phyloP scores from a whole-genome alignment of 169 alveolate species.

The Ichthyophthirius multifiliis region DNA sequence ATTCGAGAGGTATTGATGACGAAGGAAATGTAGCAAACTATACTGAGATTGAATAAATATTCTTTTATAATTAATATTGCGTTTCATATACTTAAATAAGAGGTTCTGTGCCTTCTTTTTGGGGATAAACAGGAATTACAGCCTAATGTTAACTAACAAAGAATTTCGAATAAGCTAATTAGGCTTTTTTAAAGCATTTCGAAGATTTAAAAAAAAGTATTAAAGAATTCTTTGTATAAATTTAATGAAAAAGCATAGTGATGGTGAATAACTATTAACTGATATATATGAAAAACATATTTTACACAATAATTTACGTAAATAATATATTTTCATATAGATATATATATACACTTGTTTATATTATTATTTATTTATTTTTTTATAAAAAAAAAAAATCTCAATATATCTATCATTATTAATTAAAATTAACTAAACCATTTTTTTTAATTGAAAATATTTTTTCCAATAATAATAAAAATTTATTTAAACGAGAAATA shows the following conservation, averaged over 20 bases:
- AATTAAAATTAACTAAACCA: too few species aligned
- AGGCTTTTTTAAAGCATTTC: slow-evolving; percentile 63
- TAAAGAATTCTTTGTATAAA: slow-evolving; percentile 45
- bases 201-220: slow-evolving; percentile 48
- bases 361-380: too few species aligned
- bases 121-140: slow-evolving; percentile 91
- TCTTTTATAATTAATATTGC: slow-evolving; percentile 62
- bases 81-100: slow-evolving; percentile 86
- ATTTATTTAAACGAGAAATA: too few species aligned
- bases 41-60: slow-evolving; percentile 93
- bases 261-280: slow-evolving; percentile 58
- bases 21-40: slow-evolving; percentile 96
- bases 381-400: too few species aligned
- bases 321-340: too few species aligned
- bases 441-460: too few species aligned
- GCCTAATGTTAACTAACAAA: slow-evolving; percentile 52
- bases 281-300: slow-evolving; percentile 40
- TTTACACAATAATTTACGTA: slow-evolving; percentile 35
- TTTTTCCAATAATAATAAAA: too few species aligned
- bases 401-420: too few species aligned
- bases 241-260: slow-evolving; percentile 56
- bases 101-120: slow-evolving; percentile 95
- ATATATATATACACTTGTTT: too few species aligned
- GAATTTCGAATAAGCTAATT: slow-evolving; percentile 49
- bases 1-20: slow-evolving; percentile 87